Evolutionary conservation across 306 rosid genomes (phyloP).

Genomic region (Castanea crenata): DNA sequence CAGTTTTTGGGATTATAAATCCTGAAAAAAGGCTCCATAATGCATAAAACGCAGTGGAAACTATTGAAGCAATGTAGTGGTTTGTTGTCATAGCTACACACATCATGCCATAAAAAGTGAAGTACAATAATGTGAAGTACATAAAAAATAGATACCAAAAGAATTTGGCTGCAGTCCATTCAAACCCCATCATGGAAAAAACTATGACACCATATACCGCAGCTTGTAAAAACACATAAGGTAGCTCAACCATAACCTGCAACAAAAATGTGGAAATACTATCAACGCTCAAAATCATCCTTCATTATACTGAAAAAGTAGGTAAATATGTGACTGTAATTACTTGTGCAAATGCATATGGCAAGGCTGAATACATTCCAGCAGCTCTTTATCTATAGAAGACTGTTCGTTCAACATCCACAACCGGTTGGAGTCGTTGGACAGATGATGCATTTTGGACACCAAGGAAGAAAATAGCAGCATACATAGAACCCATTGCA

Average conservation of each 20-base stretch:
- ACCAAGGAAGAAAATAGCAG: no score
- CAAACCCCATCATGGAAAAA: no score
- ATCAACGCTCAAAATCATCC: no score
- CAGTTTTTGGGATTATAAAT: constrained; percentile 34
- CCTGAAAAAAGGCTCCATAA: constrained; percentile 47
- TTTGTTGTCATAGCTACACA: constrained; percentile 39
- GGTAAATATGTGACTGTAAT: no score
- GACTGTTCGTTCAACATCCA: constrained; percentile 39
- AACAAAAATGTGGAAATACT: no score
- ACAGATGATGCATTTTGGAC: no score
- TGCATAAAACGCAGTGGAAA: constrained; percentile 35
- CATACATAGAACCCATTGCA: no score
- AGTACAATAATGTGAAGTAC: constrained; percentile 12
- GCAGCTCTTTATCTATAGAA: constrained; percentile 37
- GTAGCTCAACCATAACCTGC: constrained; percentile 41
- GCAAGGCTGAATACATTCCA: no score
- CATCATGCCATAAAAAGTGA: constrained; percentile 48
- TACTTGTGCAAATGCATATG: constrained; percentile 26
- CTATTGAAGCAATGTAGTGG: constrained; percentile 28
- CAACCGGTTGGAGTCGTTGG: constrained; percentile 25
- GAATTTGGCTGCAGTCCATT: no score
- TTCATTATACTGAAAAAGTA: no score
- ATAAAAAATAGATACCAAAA: no score
- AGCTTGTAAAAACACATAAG: constrained; percentile 10
- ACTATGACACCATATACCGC: no score